phyloP scores from a whole-genome alignment of 2,329 filamentous ascomycete species.

The Diplodia corticola region DNA sequence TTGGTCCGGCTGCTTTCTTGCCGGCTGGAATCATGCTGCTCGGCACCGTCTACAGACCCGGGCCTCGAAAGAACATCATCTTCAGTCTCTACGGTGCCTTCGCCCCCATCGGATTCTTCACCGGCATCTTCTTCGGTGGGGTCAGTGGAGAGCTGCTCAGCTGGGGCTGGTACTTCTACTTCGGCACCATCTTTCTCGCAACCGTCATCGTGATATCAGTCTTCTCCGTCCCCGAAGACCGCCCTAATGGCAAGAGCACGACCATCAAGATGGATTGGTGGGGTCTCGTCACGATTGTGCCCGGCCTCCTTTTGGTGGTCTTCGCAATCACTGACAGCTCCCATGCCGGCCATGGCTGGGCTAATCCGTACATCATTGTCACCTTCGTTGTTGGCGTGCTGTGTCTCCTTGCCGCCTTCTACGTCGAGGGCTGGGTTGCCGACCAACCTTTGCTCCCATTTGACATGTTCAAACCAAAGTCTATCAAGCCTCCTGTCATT shows the following conservation, averaged over 20 bases:
- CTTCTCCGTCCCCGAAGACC: conserved; percentile 27
- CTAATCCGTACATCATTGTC: conserved; percentile 69
- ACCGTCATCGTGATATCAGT: not conserved
- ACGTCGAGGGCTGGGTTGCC: conserved; percentile 72
- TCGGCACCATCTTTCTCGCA: conserved; percentile 57
- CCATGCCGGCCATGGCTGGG: conserved; percentile 68
- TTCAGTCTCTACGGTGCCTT: conserved; percentile 60
- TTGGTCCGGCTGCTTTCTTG: conserved; percentile 71
- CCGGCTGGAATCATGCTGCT: conserved; percentile 68
- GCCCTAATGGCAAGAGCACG: conserved; percentile 10
- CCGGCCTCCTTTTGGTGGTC: conserved; percentile 67
- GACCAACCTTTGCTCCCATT: conserved; percentile 67
- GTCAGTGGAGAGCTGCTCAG: conserved; percentile 54
- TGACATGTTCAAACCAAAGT: conserved; percentile 68
- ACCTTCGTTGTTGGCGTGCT: conserved; percentile 64
- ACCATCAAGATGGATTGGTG: conserved; percentile 41
- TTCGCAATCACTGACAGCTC: conserved; percentile 74
- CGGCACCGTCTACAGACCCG: conserved; percentile 64
- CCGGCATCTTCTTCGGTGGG: conserved; percentile 66
- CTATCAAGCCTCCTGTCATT: conserved; percentile 54
- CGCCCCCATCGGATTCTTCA: conserved; percentile 51
- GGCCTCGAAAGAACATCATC: conserved; percentile 67
- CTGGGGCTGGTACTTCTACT: conserved; percentile 63
- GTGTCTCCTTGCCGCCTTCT: conserved; percentile 61
- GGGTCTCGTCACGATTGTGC: conserved; percentile 37